Percentiles rank a stretch among this genome's conserved stretches.
Conservation (phyloP, 228 moss, liverwort and hornwort genomes). For the Sphagnum fallax region DNA sequence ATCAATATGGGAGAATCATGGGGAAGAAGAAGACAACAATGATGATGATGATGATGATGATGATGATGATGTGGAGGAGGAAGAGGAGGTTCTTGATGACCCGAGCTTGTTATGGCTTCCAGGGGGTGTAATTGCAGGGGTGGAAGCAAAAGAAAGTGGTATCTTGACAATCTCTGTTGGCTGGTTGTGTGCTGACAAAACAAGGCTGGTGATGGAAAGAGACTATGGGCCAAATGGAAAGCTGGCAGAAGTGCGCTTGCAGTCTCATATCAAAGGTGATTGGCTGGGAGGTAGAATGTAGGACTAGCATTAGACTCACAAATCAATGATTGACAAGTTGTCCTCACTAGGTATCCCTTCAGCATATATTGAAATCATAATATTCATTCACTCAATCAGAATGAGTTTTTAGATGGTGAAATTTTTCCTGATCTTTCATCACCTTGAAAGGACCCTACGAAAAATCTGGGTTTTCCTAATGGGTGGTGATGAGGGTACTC, state of each 20-base stretch:
- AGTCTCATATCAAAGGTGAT: constrained; percentile 73
- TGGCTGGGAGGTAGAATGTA: constrained; percentile 67
- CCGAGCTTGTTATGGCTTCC: constrained; percentile 68
- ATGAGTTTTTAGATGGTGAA: too few species aligned
- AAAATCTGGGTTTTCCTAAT: too few species aligned
- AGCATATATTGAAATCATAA: too few species aligned
- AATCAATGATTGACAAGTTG: not conserved
- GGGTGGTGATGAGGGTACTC: too few species aligned
- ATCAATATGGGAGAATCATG: not conserved
- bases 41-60: constrained; percentile 5
- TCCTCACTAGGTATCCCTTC: too few species aligned
- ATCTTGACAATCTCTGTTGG: constrained; percentile 66
- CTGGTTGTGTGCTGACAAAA: constrained; percentile 67
- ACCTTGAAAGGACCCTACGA: too few species aligned
- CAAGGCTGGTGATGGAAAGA: constrained; percentile 71
- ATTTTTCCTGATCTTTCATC: too few species aligned
- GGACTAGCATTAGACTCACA: not conserved
- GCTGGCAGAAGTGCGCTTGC: constrained; percentile 59
- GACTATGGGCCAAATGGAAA: constrained; percentile 74
- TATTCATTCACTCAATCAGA: too few species aligned
- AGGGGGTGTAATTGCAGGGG: constrained; percentile 62
- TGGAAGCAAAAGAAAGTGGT: constrained; percentile 43
- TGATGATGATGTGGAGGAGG: constrained; percentile 28
- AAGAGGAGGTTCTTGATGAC: constrained; percentile 40
- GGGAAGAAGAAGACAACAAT: not conserved